phyloP scores from a whole-genome alignment of 108 stramenopile species.

The Fragilaria radians region DNA sequence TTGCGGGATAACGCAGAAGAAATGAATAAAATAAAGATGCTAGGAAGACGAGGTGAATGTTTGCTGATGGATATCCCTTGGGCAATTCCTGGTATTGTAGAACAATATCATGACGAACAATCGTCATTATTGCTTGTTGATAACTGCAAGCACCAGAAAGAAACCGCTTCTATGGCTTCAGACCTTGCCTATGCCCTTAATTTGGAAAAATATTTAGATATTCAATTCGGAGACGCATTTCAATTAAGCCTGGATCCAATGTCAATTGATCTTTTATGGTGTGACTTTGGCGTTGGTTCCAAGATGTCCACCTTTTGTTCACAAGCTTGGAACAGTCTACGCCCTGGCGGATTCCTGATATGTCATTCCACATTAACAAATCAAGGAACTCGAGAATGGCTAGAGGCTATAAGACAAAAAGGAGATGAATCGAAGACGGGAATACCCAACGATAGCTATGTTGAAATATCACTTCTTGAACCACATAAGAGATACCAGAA shows the following conservation, averaged over 20 bases:
- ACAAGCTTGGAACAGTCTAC: constrained; percentile 43
- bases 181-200: constrained; percentile 59
- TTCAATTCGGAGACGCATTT: constrained; percentile 68
- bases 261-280: constrained; percentile 76
- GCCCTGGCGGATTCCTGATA: constrained; percentile 69
- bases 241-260: constrained; percentile 33
- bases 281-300: constrained; percentile 83
- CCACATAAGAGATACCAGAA: constrained; percentile 79
- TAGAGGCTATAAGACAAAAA: constrained; percentile 41
- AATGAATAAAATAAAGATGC: constrained; percentile 38
- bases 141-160: constrained; percentile 76
- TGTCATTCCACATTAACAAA: constrained; percentile 69
- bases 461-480: constrained; percentile 66
- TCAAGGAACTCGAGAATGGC: constrained; percentile 57
- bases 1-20: constrained; percentile 78
- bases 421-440: constrained; percentile 40
- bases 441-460: constrained; percentile 45
- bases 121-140: constrained; percentile 67
- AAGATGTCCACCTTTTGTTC: constrained; percentile 56
- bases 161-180: constrained; percentile 61
- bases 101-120: constrained; percentile 15
- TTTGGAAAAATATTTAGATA: constrained; percentile 51
- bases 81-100: constrained; percentile 25
- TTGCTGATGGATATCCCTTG: constrained; percentile 64
- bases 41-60: constrained; percentile 39